Conservation (phyloP, 1,284 basidiomycete species). For the Cutaneotrichosporon cyanovorans region DNA sequence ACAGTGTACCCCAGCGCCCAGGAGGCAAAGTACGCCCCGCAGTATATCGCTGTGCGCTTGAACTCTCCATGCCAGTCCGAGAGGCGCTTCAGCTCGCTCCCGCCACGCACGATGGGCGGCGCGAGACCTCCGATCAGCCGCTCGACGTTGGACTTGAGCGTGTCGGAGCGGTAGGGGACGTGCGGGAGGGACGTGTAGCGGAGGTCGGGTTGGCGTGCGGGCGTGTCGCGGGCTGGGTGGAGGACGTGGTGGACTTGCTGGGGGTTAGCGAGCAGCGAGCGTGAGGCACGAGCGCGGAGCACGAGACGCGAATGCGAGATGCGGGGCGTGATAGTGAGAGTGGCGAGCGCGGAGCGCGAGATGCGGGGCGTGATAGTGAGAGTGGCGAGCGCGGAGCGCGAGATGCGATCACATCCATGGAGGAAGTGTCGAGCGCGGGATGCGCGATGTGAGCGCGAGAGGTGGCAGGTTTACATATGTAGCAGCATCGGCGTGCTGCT, state of each 20-base stretch:
- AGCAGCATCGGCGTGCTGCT: too few relatives aligned
- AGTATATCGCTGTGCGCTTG: slow-evolving; percentile 47
- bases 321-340: too few relatives aligned
- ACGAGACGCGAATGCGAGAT: too few relatives aligned
- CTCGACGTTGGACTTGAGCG: slow-evolving; percentile 50
- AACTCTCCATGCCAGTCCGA: slow-evolving; percentile 49
- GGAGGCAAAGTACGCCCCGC: slow-evolving; percentile 47
- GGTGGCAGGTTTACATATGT: too few relatives aligned
- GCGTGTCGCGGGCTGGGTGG: slow-evolving; percentile 35
- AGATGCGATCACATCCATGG: too few relatives aligned
- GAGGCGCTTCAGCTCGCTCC: slow-evolving; percentile 50
- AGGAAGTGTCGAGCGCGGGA: too few relatives aligned
- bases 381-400: too few relatives aligned
- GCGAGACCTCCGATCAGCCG: slow-evolving; percentile 51
- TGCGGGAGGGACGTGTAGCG: slow-evolving; percentile 7
- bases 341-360: too few relatives aligned
- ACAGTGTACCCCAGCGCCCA: slow-evolving; percentile 49
- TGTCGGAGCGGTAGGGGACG: slow-evolving; percentile 42
- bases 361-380: too few relatives aligned
- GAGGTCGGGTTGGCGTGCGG: slow-evolving; percentile 39
- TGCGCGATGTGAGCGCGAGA: too few relatives aligned
- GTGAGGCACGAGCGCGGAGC: too few relatives aligned
- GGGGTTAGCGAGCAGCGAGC: too few relatives aligned
- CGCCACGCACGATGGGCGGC: slow-evolving; percentile 47
- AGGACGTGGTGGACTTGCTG: slow-evolving; percentile 47